Evolutionary conservation across 108 stramenopile species (phyloP).

Genomic region (Pseudonitzschia multiseries): DNA sequence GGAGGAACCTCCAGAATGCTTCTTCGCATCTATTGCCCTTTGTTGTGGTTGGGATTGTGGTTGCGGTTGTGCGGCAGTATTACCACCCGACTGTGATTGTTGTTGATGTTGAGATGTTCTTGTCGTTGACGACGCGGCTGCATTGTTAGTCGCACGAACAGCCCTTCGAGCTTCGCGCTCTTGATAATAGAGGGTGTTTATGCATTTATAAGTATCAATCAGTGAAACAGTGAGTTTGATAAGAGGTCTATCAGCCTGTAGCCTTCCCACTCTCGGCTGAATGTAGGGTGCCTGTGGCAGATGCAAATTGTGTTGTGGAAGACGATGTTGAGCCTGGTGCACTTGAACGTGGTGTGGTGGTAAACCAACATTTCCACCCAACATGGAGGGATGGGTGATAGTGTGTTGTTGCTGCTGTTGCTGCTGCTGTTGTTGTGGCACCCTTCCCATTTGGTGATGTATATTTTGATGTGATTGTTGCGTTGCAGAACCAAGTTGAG

Average conservation of each 20-base stretch:
- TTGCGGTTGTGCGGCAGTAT: not conserved
- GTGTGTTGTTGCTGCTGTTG: slow-evolving; percentile 19
- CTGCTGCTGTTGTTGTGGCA: slow-evolving; percentile 26
- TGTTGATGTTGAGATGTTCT: not conserved
- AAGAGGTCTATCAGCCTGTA: slow-evolving; percentile 76
- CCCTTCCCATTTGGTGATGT: slow-evolving; percentile 21
- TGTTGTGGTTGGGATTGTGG: not conserved
- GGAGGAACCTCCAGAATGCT: slow-evolving; percentile 8
- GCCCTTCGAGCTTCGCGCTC: slow-evolving; percentile 74
- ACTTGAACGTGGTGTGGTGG: slow-evolving; percentile 13
- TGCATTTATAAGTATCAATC: slow-evolving; percentile 94
- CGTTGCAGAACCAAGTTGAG: slow-evolving; percentile 12
- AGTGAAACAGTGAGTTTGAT: slow-evolving; percentile 85
- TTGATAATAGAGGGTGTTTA: slow-evolving; percentile 92
- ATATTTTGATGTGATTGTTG: slow-evolving; percentile 26
- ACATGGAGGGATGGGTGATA: slow-evolving; percentile 13
- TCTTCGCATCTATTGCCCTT: not conserved
- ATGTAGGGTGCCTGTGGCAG: slow-evolving; percentile 19
- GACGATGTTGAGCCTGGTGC: slow-evolving; percentile 17
- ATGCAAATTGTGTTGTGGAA: not conserved
- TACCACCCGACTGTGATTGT: not conserved
- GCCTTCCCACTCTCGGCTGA: slow-evolving; percentile 41
- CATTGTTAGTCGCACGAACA: slow-evolving; percentile 37
- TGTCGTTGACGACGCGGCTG: slow-evolving; percentile 17
- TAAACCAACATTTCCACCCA: slow-evolving; percentile 6